Conservation (phyloP, 2,329 filamentous ascomycete species). For the Drechslerella coelobrocha region DNA sequence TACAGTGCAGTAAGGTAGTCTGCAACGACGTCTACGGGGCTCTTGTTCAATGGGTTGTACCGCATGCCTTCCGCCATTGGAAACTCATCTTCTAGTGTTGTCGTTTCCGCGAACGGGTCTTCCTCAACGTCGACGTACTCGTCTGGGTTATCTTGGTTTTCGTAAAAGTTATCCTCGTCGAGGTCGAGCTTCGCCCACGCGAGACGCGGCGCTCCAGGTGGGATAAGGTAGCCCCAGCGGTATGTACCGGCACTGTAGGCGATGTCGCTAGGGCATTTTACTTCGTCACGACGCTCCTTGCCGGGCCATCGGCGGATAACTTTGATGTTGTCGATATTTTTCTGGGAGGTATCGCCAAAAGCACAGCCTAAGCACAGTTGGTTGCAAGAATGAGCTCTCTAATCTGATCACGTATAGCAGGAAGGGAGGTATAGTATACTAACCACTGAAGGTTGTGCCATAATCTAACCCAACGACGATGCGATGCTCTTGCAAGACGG, state of each 20-base stretch:
- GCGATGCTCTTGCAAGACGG: conserved; percentile 39
- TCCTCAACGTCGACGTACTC: conserved; percentile 38
- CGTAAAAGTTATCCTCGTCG: conserved; percentile 48
- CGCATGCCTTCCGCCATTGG: conserved; percentile 43
- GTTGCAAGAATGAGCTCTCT: neutral
- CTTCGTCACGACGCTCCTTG: conserved; percentile 40
- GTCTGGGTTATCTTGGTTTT: conserved; percentile 30
- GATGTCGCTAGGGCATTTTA: conserved; percentile 49
- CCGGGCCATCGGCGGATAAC: conserved; percentile 42
- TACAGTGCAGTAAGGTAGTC: conserved; percentile 64
- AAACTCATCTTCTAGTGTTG: conserved; percentile 25
- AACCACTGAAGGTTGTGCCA: conserved; percentile 47
- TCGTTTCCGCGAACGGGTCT: conserved; percentile 28
- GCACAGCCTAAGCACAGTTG: conserved; percentile 16
- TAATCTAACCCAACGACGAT: conserved; percentile 48
- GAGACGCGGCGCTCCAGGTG: conserved; percentile 24
- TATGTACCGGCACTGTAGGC: conserved; percentile 38
- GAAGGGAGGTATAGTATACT: conserved; percentile 3
- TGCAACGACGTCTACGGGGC: conserved; percentile 58
- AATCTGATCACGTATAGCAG: neutral
- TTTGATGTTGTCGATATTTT: conserved; percentile 47
- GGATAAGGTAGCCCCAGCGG: conserved; percentile 40
- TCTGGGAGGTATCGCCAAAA: conserved; percentile 44
- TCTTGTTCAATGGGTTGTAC: conserved; percentile 50
- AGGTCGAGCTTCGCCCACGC: conserved; percentile 46